Base-by-base conservation (phyloP, 2,329 filamentous ascomycete species). In the Monosporascus sp. region DNA sequence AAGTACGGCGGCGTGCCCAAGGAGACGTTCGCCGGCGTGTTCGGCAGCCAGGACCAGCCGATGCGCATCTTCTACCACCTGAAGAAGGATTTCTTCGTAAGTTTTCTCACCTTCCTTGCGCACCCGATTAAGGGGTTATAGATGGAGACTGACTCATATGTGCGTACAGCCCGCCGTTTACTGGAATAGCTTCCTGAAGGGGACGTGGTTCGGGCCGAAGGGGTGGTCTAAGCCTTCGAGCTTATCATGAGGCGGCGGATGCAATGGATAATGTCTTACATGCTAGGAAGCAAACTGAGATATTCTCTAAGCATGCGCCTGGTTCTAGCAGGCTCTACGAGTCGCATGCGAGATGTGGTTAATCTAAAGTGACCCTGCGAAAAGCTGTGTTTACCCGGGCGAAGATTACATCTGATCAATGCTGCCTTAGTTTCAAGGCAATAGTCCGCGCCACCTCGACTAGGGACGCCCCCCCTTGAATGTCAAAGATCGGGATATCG, bases 1-100 rank as follows among this genome's bases (percentile, higher is more conserved):
- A 75, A 74, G 66, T 77, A 77, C 52, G 74, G 71, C 35, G 74
- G 73, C 31, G 68, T 72, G 45, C 74, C 74, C 11, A 70, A 74
- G 58, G 74, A 77, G 69, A 76, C 74, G 0, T 77, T 77, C 52
- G 66, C 60, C 31, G 48, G 52, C 28, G 58, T 67, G 40, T 54
- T 68, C 18, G 67, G 68, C 18, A 70, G 71, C 55, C 74, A 77
- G 63, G 70, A 69, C 40, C 62, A 61, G n/a, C 74, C 74, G 0
- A 63, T 63, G 1, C 59, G 68, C 26, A 56, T 65, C 2, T 76
- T 70, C 58, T 76, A 74, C 54, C 66, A 74, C 56, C 55, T 76
- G 40, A 77, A 76, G 65, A 77, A 76, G 64, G 68, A 76, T 49
- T 69, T 76, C 50, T 75, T 75, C 60, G 65, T 67, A 60, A 64